Evolutionary conservation across 2,329 filamentous ascomycete species (phyloP), one percentile per base, ranked within the genome.

Genomic region (Septoria linicola): DNA sequence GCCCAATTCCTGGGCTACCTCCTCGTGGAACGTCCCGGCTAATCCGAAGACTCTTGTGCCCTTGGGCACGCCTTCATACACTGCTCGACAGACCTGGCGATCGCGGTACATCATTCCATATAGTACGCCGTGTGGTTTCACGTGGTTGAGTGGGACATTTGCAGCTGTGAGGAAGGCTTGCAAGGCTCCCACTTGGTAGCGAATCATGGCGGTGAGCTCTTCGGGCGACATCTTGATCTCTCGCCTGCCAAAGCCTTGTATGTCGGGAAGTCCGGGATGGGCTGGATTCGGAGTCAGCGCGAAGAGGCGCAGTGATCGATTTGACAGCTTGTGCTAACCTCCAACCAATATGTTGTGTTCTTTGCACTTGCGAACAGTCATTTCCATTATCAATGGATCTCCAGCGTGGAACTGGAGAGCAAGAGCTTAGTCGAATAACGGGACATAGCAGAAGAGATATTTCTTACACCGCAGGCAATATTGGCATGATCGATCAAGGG

Each of bases 161-260:
- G 84, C 82, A 0, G 74, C 74, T 27, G 80, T 76, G 2, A 85
- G 69, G 54, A 85, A 81, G 1, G 70, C 82, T 54, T 80, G 76
- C 1, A 85, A 70, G 0, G 82, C 81, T 1, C 83, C 83, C 27
- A 86, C 76, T 62, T 85, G 83, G 66, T 85, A 86, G 25, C 82
- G 67, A 0, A 79, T 73, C 55, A 79, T 76, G 6, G 80, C 79
- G 1, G 62, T 64, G 5, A 64, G 31, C 42, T 64, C 62, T 39
- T 62, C 58, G 8, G 58, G 53, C 1, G 73, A 69, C 59, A 85
- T 73, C 37, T 80, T 77, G 65, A 86, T 84, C 55, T 81, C 77
- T 14, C 83, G 75, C 1, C 83, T 72, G 2, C 83, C 83, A 59
- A 86, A 86, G 7, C 83, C 83, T 67, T 81, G 76, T 17, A 84